Percentiles rank a stretch among this genome's conserved stretches.
Evolutionary conservation across 805 yeast species (phyloP).

Genomic region (Wickerhamomyces subpelliculosus): DNA sequence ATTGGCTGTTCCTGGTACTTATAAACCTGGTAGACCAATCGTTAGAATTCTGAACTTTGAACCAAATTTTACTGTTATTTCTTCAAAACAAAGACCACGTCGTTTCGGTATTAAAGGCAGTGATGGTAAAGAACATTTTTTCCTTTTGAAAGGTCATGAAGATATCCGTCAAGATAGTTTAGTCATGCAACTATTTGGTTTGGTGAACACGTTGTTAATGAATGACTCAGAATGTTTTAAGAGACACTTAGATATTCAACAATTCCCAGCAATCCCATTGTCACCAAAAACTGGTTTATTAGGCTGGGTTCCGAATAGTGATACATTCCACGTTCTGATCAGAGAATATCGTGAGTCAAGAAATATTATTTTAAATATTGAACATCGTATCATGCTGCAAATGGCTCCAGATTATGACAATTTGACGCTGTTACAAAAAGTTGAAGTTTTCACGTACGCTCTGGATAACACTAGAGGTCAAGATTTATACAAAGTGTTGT

Average conservation of each 20-base stretch:
- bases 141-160: constrained; percentile 87
- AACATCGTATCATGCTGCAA: constrained; percentile 91
- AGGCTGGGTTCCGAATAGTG: constrained; percentile 97
- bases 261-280: constrained; percentile 87
- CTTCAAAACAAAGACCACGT: constrained; percentile 95
- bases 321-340: constrained; percentile 90
- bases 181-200: constrained; percentile 95
- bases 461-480: constrained; percentile 94
- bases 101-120: constrained; percentile 72
- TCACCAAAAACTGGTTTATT: constrained; percentile 95
- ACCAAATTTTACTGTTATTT: constrained; percentile 76
- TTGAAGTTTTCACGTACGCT: constrained; percentile 95
- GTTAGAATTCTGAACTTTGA: constrained; percentile 71
- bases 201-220: constrained; percentile 82
- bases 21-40: constrained; percentile 75
- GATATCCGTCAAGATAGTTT: constrained; percentile 96
- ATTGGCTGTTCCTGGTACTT: constrained; percentile 91
- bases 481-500: constrained; percentile 87
- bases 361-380: constrained; percentile 83
- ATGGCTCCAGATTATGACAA: constrained; percentile 96
- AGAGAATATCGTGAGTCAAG: constrained; percentile 89
- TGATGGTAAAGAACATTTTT: constrained; percentile 88
- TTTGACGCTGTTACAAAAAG: constrained; percentile 81
- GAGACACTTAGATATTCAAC: constrained; percentile 88
- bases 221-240: constrained; percentile 95